Percentiles rank a stretch among this genome's conserved stretches.
phyloP scores from a whole-genome alignment of 2,329 filamentous ascomycete genomes.

The Apiospora koreana region DNA sequence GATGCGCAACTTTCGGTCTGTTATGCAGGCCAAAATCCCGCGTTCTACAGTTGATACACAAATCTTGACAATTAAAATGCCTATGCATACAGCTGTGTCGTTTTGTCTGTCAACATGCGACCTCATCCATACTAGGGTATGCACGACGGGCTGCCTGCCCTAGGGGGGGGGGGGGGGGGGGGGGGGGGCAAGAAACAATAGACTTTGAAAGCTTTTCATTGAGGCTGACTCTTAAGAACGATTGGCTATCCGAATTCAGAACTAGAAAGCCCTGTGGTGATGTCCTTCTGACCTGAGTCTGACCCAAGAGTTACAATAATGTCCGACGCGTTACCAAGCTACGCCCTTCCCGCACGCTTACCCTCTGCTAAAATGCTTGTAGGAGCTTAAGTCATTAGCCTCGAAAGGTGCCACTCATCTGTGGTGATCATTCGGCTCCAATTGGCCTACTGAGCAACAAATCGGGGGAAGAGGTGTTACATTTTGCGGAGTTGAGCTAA shows the following conservation, averaged over 20 bases:
- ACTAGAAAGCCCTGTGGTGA: neutral
- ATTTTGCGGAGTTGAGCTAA: neutral
- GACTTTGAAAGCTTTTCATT: neutral
- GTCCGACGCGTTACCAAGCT: neutral
- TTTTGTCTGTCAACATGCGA: neutral
- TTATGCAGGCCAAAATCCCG: neutral
- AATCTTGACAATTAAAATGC: too few species aligned
- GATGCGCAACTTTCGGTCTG: neutral
- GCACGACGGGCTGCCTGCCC: neutral
- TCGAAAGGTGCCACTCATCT: neutral
- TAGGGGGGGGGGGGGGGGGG: neutral
- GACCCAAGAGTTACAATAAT: neutral
- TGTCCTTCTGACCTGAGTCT: neutral
- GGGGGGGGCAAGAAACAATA: neutral
- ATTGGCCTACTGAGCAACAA: neutral
- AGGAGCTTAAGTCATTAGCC: neutral
- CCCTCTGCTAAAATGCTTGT: neutral
- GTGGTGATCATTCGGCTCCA: neutral
- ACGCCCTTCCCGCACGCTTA: neutral
- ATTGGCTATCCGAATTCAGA: too few species aligned
- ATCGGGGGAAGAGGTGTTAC: neutral
- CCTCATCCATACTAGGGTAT: neutral
- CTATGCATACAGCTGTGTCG: neutral
- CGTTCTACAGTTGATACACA: too few species aligned
- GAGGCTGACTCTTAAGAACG: neutral